These are phyloP conservation scores for Mycena sp. DNA, from an alignment of 1,284 basidiomycete species.

Conservation along the genomic window DNA sequence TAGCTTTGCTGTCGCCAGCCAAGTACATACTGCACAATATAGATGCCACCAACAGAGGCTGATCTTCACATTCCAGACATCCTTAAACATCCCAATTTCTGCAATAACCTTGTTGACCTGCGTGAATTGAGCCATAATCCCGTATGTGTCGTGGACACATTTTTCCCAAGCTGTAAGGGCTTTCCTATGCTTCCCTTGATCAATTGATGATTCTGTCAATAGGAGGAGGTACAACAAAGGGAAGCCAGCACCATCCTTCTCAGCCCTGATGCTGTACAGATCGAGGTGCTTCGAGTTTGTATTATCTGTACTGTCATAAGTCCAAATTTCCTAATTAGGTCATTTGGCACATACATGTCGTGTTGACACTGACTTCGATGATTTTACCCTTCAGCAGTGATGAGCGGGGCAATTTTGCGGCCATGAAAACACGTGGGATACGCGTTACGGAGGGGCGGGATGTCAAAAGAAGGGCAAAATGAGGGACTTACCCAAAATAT, in stretches of 20 bases:
- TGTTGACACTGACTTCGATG: no score
- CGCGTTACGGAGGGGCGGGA: no score
- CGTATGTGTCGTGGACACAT: no score
- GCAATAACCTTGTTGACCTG: no score
- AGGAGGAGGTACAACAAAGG: conserved; percentile 40
- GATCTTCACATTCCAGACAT: conserved; percentile 35
- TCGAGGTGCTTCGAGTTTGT: conserved; percentile 42
- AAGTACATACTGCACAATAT: conserved; percentile 30
- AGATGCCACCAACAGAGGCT: conserved; percentile 42
- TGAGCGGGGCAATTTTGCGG: no score
- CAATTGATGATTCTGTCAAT: conserved; percentile 36
- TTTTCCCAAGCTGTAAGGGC: conserved; percentile 26
- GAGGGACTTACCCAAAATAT: no score
- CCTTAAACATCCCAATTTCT: neutral
- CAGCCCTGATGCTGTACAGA: conserved; percentile 40
- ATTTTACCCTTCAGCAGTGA: no score
- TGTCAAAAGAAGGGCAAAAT: no score
- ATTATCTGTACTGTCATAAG: conserved; percentile 31
- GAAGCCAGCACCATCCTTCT: conserved; percentile 42
- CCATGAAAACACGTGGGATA: no score
- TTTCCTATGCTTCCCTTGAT: conserved; percentile 33
- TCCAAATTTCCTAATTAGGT: neutral
- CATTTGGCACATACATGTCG: conserved; percentile 39
- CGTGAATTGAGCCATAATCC: no score
- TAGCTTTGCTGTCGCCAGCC: conserved; percentile 34